These are phyloP conservation scores for Sphenostylis stenocarpa DNA, from an alignment of 306 rosid species.

Conservation along the genomic window DNA sequence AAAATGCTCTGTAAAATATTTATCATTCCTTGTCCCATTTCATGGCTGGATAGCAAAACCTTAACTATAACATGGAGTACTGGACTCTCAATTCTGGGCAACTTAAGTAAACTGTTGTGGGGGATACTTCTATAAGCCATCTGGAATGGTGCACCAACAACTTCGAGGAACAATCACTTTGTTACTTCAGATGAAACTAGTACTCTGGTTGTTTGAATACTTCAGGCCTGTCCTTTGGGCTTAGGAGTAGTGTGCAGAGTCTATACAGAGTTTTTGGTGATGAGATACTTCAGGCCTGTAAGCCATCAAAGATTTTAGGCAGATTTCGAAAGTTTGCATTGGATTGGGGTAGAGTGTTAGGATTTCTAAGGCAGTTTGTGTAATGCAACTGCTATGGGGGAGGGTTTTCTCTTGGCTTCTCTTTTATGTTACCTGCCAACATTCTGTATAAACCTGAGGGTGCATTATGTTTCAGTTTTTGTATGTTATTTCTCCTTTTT, in stretches of 20 bases:
- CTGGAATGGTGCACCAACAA: neutral
- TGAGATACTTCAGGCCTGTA: too few relatives aligned
- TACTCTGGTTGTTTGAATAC: slow-evolving; percentile 1
- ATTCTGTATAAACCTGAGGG: neutral
- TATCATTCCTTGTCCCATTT: neutral
- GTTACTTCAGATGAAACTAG: neutral
- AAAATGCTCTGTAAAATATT: neutral
- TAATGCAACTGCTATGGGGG: neutral
- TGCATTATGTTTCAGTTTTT: neutral
- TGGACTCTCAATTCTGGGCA: neutral
- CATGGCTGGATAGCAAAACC: neutral
- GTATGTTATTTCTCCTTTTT: neutral
- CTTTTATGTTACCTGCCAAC: neutral
- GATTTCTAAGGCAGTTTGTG: neutral
- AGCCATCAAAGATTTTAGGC: too few relatives aligned
- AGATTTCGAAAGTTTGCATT: too few relatives aligned
- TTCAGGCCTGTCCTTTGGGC: neutral
- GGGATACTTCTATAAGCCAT: neutral
- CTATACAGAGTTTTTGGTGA: neutral
- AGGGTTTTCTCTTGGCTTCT: neutral
- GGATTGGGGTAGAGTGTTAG: neutral
- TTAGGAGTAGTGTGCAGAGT: neutral
- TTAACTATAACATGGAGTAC: neutral
- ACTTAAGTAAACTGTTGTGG: neutral
- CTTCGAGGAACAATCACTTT: neutral